Percentiles rank a stretch among this genome's conserved stretches.
Evolutionary conservation across 805 yeast genomes (phyloP).

Genomic region (Suhomyces xylopsoci): DNA sequence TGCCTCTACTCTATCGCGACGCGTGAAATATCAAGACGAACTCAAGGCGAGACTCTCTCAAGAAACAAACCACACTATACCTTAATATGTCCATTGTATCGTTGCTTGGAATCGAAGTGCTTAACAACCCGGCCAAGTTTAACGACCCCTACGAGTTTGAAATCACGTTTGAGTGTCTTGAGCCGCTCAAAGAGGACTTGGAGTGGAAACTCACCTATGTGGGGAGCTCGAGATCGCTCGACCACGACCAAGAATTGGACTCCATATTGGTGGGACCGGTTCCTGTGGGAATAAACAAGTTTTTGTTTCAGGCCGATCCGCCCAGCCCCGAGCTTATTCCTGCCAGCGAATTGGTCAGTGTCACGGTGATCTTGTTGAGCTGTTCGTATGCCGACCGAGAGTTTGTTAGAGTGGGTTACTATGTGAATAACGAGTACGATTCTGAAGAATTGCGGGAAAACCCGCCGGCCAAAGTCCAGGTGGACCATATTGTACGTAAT

Average conservation of each 20-base stretch:
- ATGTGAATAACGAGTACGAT: conserved; percentile 96
- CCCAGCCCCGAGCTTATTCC: conserved; percentile 96
- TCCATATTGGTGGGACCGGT: conserved; percentile 98
- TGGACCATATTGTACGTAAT: conserved; percentile 90
- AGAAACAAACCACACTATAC: neutral
- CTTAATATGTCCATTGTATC: conserved; percentile 84
- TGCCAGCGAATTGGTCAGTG: conserved; percentile 90
- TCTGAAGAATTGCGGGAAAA: conserved; percentile 88
- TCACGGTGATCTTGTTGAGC: conserved; percentile 87
- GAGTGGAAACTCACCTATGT: conserved; percentile 98
- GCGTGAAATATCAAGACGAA: neutral
- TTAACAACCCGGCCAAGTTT: conserved; percentile 93
- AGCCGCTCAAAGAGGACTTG: conserved; percentile 84
- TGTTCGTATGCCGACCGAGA: conserved; percentile 93
- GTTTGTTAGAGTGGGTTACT: conserved; percentile 95
- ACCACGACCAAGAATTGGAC: conserved; percentile 95
- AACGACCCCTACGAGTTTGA: conserved; percentile 93
- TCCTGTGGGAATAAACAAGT: conserved; percentile 95
- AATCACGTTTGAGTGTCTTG: conserved; percentile 95
- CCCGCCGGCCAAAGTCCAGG: conserved; percentile 91
- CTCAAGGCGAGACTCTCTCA: no score
- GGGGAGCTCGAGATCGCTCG: conserved; percentile 90
- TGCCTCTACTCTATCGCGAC: neutral
- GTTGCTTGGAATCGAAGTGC: conserved; percentile 82
- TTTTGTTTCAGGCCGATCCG: conserved; percentile 90